phyloP scores from a whole-genome alignment of 73 alveolate species.

The Paramecium sonneborni region DNA sequence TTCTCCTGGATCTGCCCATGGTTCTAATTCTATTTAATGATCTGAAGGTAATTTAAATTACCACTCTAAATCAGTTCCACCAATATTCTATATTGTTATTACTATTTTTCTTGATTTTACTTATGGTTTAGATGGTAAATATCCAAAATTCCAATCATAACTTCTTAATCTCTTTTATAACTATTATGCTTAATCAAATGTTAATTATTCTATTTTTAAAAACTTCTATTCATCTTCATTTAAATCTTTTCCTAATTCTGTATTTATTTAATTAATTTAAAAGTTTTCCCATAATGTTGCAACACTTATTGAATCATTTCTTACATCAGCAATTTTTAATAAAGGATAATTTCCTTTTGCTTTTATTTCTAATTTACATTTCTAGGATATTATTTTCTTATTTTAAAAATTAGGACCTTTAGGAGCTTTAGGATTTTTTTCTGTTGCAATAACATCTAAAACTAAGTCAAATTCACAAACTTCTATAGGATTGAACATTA shows the following conservation, averaged over 20 bases:
- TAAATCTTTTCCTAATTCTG: constrained; percentile 89
- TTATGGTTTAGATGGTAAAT: constrained; percentile 81
- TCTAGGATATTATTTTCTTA: constrained; percentile 66
- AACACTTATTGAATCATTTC: constrained; percentile 91
- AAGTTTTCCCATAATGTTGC: constrained; percentile 96
- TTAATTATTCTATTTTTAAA: constrained; percentile 76
- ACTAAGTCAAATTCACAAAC: constrained; percentile 90
- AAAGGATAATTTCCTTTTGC: constrained; percentile 98
- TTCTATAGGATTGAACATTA: constrained; percentile 91
- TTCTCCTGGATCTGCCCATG: constrained; percentile 99
- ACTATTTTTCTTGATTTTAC: constrained; percentile 86
- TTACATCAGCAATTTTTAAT: constrained; percentile 92
- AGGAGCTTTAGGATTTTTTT: constrained; percentile 83
- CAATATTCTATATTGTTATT: constrained; percentile 95
- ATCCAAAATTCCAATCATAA: constrained; percentile 93
- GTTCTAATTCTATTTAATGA: constrained; percentile 91
- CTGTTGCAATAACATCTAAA: constrained; percentile 90
- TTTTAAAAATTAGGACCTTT: constrained; percentile 72
- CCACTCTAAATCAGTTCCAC: constrained; percentile 97
- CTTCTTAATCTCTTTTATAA: constrained; percentile 72
- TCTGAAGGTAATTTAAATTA: constrained; percentile 95
- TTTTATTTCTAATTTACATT: constrained; percentile 82
- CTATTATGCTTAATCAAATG: constrained; percentile 51
- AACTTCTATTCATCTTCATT: constrained; percentile 89
- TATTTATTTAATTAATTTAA: constrained; percentile 87